A percentile compares a stretch with the other conserved stretches of the same genome.
Conservation (phyloP, 148 eudicot species). For the Gaultheria prostrata region DNA sequence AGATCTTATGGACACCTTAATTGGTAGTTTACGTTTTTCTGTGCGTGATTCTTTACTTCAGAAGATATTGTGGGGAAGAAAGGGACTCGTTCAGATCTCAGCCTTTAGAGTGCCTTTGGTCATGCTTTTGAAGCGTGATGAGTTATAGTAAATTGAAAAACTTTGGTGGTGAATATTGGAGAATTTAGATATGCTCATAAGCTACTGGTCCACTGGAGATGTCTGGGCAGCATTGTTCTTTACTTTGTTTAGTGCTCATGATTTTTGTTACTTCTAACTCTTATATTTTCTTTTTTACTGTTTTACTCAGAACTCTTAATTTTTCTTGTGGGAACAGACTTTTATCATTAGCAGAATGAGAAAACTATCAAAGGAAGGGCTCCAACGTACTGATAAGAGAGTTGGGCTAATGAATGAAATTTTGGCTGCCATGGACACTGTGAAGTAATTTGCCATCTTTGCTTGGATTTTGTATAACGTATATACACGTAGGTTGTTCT, state of each 20-base stretch:
- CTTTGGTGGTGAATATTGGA: constrained; percentile 8
- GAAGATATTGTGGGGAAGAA: not conserved
- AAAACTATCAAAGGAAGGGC: constrained; percentile 52
- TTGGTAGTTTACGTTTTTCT: not conserved
- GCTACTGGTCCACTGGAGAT: not conserved
- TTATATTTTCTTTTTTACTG: not conserved
- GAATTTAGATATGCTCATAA: constrained; percentile 6
- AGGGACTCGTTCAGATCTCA: not conserved
- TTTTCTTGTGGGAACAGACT: constrained; percentile 32
- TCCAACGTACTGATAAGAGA: constrained; percentile 53
- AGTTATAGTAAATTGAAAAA: not conserved
- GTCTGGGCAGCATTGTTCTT: constrained; percentile 2
- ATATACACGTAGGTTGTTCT: not conserved
- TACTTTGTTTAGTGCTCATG: not conserved
- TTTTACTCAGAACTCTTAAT: not conserved
- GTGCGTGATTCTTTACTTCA: not conserved
- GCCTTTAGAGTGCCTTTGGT: not conserved
- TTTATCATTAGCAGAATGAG: constrained; percentile 45
- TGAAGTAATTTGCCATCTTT: constrained; percentile 35
- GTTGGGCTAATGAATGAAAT: constrained; percentile 59
- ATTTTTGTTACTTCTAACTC: not conserved
- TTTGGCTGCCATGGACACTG: constrained; percentile 59
- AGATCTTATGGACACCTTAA: not conserved
- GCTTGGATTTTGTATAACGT: not conserved
- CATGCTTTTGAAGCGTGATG: constrained; percentile 3